These are phyloP conservation scores for Alnus glutinosa DNA, from an alignment of 306 rosid species.

Conservation along the genomic window DNA sequence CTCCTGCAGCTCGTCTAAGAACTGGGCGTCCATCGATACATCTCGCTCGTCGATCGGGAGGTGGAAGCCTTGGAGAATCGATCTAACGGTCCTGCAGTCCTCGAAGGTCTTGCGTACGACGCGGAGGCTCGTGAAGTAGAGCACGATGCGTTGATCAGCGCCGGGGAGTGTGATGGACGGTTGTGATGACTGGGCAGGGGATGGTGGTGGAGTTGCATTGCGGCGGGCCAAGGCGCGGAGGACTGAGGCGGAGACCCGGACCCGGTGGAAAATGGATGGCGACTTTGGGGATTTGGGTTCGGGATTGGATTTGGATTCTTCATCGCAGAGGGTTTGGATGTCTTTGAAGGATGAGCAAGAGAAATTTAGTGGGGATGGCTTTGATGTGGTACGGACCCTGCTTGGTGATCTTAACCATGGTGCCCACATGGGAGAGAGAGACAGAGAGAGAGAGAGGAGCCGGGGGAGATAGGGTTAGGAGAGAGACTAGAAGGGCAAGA, in stretches of 20 bases:
- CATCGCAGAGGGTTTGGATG: slow-evolving; percentile 52
- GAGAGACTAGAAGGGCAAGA: neutral
- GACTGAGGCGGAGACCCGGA: slow-evolving; percentile 47
- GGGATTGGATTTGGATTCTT: slow-evolving; percentile 39
- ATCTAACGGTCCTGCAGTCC: slow-evolving; percentile 61
- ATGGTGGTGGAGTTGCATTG: neutral
- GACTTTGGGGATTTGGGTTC: slow-evolving; percentile 42
- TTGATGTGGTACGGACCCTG: slow-evolving; percentile 35
- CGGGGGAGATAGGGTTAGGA: neutral
- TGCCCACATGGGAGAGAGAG: slow-evolving; percentile 61
- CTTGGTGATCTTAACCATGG: slow-evolving; percentile 69
- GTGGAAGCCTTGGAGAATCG: slow-evolving; percentile 58
- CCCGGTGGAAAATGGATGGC: slow-evolving; percentile 65
- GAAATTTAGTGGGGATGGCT: slow-evolving; percentile 21
- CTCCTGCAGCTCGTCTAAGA: slow-evolving; percentile 53
- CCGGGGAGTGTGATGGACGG: slow-evolving; percentile 30
- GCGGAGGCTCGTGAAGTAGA: slow-evolving; percentile 83
- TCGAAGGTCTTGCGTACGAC: slow-evolving; percentile 80
- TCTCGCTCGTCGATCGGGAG: slow-evolving; percentile 83
- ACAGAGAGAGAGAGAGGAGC: neutral
- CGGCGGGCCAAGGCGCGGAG: slow-evolving; percentile 43
- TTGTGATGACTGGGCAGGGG: neutral
- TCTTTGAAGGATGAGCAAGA: slow-evolving; percentile 77
- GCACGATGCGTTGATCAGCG: slow-evolving; percentile 48
- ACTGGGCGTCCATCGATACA: slow-evolving; percentile 63